Conservation (phyloP, 1,284 basidiomycete species). For the Ustanciosporium gigantosporum region DNA sequence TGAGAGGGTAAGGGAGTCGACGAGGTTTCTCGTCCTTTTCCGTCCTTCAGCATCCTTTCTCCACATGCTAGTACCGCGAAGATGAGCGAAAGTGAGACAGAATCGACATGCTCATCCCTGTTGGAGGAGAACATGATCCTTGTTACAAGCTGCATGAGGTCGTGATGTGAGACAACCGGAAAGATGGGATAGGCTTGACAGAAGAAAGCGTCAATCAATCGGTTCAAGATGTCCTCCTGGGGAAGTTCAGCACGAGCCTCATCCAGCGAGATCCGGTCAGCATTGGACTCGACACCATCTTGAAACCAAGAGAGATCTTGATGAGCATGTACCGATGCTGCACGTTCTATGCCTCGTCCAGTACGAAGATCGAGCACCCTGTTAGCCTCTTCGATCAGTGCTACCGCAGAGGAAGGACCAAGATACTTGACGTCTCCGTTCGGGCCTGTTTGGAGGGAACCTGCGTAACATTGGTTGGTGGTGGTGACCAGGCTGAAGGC, state of each 20-base stretch:
- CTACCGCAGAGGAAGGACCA: neutral
- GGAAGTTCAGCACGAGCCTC: neutral
- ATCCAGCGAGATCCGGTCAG: no score
- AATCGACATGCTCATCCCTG: neutral
- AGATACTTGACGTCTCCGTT: neutral
- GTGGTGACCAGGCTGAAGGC: neutral
- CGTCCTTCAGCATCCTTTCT: no score
- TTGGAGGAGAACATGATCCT: neutral
- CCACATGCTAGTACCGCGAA: conserved; percentile 9
- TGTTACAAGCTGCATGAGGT: neutral
- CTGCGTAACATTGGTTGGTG: no score
- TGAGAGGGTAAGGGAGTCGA: no score
- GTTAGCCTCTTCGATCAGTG: neutral
- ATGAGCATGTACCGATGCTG: neutral
- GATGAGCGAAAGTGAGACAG: conserved; percentile 2
- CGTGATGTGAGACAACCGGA: conserved; percentile 2
- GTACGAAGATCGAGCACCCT: no score
- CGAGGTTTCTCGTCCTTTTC: no score
- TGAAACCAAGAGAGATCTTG: no score
- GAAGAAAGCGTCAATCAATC: conserved; percentile 10
- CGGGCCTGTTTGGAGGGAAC: no score
- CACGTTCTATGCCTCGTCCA: neutral
- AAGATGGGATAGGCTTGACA: conserved; percentile 7
- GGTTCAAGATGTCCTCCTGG: neutral
- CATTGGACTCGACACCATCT: no score